phyloP scores from a whole-genome alignment of 2,329 filamentous ascomycete species.

The Zymoseptoria tritici region DNA sequence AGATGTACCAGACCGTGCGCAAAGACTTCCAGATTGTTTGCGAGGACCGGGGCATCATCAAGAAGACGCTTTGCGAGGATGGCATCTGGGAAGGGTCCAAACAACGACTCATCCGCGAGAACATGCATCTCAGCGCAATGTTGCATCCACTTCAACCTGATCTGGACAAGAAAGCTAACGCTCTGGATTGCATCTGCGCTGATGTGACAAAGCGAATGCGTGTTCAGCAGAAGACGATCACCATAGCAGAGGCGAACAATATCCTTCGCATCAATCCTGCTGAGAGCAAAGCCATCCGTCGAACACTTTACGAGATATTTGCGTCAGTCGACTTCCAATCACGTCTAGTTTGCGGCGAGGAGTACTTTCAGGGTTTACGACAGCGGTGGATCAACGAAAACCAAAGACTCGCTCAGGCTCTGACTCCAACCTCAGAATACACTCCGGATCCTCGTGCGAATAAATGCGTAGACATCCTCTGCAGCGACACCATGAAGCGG shows the following conservation, averaged over 20 bases:
- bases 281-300: slow-evolving; percentile 58
- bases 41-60: slow-evolving; percentile 57
- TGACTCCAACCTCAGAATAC: slow-evolving; percentile 9
- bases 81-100: slow-evolving; percentile 69
- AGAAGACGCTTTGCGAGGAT: slow-evolving; percentile 68
- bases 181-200: slow-evolving; percentile 70
- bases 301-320: slow-evolving; percentile 59
- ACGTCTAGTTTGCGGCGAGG: slow-evolving; percentile 63
- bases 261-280: slow-evolving; percentile 61
- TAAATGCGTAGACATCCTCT: slow-evolving; percentile 62
- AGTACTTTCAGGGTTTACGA: slow-evolving; percentile 66
- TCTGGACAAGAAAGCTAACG: slow-evolving; percentile 56
- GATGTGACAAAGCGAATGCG: slow-evolving; percentile 78
- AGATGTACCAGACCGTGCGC: slow-evolving; percentile 57
- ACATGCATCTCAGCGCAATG: slow-evolving; percentile 53
- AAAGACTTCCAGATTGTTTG: slow-evolving; percentile 65
- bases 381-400: slow-evolving; percentile 50
- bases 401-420: slow-evolving; percentile 15
- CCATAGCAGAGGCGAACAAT: slow-evolving; percentile 67
- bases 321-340: slow-evolving; percentile 60
- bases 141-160: slow-evolving; percentile 52
- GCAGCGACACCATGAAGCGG: slow-evolving; percentile 70
- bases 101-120: slow-evolving; percentile 57
- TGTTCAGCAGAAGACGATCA: slow-evolving; percentile 57
- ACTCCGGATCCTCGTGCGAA: slow-evolving; percentile 39